These are phyloP conservation scores for Lichtheimia hyalospora DNA, from an alignment of 371 early-diverging fungal genomes.

Conservation along the genomic window DNA sequence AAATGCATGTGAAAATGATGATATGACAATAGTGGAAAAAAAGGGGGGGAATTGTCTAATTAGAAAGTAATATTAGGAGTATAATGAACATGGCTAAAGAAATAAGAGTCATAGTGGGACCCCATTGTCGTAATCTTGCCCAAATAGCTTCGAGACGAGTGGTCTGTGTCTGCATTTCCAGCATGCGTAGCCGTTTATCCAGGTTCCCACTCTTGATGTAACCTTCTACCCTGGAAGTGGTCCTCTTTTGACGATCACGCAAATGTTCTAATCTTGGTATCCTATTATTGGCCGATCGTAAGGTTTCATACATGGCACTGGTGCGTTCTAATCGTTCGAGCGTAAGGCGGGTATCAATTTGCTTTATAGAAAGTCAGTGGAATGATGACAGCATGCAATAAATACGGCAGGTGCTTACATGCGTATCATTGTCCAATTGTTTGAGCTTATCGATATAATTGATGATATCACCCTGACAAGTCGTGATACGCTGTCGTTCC, in stretches of 20 bases:
- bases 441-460: constrained; percentile 6
- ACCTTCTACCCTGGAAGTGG: constrained; percentile 1
- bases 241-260: constrained; percentile 4
- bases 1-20: no score
- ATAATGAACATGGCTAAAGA: constrained; percentile 3
- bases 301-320: background rate
- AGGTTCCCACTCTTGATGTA: background rate
- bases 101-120: constrained; percentile 4
- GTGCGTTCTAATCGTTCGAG: background rate
- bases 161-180: constrained; percentile 5
- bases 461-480: background rate
- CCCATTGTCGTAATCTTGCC: constrained; percentile 8
- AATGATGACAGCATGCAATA: background rate
- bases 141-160: constrained; percentile 6
- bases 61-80: background rate
- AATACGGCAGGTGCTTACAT: background rate
- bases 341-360: background rate
- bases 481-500: constrained; percentile 4
- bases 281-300: background rate
- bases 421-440: background rate
- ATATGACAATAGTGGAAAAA: background rate
- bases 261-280: background rate
- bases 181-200: constrained; percentile 1
- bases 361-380: background rate
- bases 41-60: background rate